Evolutionary conservation across 169 alveolate genomes (phyloP), one percentile per base, ranked within the genome.

Genomic region (Plasmodium fragile): DNA sequence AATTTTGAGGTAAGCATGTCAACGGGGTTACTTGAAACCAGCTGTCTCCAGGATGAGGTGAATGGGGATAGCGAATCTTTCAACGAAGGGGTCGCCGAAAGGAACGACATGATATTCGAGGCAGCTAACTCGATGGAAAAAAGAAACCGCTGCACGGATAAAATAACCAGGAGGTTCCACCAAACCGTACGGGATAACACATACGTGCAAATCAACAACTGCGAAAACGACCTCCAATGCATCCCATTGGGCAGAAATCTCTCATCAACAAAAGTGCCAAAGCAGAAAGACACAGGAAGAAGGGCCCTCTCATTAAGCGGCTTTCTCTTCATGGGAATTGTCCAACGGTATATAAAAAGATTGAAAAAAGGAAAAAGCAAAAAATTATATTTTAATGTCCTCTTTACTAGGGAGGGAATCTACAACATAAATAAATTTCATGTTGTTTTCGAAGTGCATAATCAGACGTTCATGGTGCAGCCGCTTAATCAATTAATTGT

Each of bases 401-500:
- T 85, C 25, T 85, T 85, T 43, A 85, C 84, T 7, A 36, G 80
- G 69, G 85, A 85, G 69, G 93, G 93, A 28, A 39, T 85, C 65
- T 85, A 85, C 70, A 85, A 85, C 70, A 85, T 85, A 73, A 85
- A 85, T 75, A 85, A 75, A 85, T 85, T 85, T 41, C 85, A 73
- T 32, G 55, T 85, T 18, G 55, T 73, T 36, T 85, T 85, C 69
- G 43, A 85, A 30, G 7, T 72, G 34, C 32, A 85, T 28, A 41
- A 77, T 52, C 41, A 85, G 79, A 22, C 59, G 18, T 85, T 85
- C 28, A 73, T 85, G n/a, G 78, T 85, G 28, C 75, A 85, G 45
- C 93, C 93, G 13, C 39, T 85, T 10, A 85, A 85, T 4, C 78
- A 73, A 10, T 73, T 85, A 73, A 85, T 85, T 45, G 80, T 85